phyloP scores from a whole-genome alignment of 1,284 basidiomycete genomes.

The Naganishia sp. region DNA sequence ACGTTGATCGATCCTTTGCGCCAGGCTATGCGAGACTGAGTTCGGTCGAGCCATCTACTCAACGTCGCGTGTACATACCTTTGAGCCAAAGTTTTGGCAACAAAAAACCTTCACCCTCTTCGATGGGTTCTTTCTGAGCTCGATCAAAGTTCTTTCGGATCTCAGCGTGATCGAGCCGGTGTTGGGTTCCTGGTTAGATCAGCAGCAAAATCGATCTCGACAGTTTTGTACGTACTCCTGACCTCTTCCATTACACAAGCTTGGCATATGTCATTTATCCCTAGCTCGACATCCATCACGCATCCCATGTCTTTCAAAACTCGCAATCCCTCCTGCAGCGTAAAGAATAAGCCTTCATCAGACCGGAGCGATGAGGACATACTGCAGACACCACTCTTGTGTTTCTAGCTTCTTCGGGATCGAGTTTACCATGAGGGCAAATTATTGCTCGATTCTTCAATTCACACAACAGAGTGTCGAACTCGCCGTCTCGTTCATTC shows the following conservation, averaged over 20 bases:
- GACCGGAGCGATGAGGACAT: not conserved
- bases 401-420: conserved; percentile 14
- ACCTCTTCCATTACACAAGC: conserved; percentile 21
- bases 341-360: not conserved
- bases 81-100: conserved; percentile 8
- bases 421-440: conserved; percentile 26
- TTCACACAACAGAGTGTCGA: not conserved
- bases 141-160: conserved; percentile 9
- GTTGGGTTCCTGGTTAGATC: not conserved
- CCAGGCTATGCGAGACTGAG: not conserved
- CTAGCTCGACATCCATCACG: conserved; percentile 2
- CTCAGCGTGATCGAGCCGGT: conserved; percentile 2
- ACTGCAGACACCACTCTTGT: conserved; percentile 22
- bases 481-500: not conserved
- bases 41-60: not conserved
- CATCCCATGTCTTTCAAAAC: conserved; percentile 18
- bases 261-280: conserved; percentile 21
- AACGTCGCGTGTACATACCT: not conserved
- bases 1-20: not conserved
- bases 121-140: conserved; percentile 5
- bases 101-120: conserved; percentile 2
- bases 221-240: not conserved
- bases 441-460: conserved; percentile 10
- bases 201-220: not conserved
- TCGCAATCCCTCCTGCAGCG: conserved; percentile 4